These are phyloP conservation scores for Cladophialophora carrionii DNA, from an alignment of 2,329 filamentous ascomycete genomes.

Conservation along the genomic window DNA sequence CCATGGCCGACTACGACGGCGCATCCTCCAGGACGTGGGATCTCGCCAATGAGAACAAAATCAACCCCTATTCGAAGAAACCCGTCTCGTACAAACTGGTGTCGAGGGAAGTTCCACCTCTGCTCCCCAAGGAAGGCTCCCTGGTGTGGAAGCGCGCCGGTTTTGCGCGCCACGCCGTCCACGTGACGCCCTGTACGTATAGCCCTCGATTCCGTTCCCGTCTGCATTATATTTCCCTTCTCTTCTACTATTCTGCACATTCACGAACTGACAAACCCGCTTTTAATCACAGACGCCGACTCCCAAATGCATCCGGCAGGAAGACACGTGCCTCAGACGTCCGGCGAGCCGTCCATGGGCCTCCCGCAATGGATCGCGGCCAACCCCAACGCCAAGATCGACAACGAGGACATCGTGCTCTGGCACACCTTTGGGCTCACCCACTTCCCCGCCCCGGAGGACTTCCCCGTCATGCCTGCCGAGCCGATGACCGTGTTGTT, in stretches of 20 bases:
- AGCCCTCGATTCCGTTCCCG: conserved; percentile 37
- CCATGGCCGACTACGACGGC: conserved; percentile 79
- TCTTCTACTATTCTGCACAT: conserved; percentile 20
- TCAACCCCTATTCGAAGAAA: conserved; percentile 86
- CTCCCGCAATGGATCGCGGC: conserved; percentile 75
- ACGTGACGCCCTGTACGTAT: conserved; percentile 81
- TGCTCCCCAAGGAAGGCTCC: conserved; percentile 78
- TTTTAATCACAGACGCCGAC: conserved; percentile 64
- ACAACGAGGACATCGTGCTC: conserved; percentile 82
- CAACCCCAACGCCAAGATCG: conserved; percentile 68
- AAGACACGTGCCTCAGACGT: conserved; percentile 85
- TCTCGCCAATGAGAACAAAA: conserved; percentile 78
- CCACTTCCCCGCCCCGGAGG: conserved; percentile 86
- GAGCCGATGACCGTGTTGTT: conserved; percentile 82
- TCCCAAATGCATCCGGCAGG: conserved; percentile 83
- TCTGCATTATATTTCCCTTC: conserved; percentile 27
- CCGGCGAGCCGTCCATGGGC: conserved; percentile 73
- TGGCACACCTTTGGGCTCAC: conserved; percentile 95
- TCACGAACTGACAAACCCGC: not conserved
- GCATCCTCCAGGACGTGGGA: conserved; percentile 83
- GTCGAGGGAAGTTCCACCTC: conserved; percentile 75
- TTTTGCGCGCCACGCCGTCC: conserved; percentile 83
- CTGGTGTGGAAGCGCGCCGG: conserved; percentile 88
- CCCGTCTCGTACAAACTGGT: conserved; percentile 87
- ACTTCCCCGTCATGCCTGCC: conserved; percentile 89